A percentile compares a stretch with the other conserved stretches of the same genome.
Conservation (phyloP, 305 asterid species). For the Solanum hybrid region DNA sequence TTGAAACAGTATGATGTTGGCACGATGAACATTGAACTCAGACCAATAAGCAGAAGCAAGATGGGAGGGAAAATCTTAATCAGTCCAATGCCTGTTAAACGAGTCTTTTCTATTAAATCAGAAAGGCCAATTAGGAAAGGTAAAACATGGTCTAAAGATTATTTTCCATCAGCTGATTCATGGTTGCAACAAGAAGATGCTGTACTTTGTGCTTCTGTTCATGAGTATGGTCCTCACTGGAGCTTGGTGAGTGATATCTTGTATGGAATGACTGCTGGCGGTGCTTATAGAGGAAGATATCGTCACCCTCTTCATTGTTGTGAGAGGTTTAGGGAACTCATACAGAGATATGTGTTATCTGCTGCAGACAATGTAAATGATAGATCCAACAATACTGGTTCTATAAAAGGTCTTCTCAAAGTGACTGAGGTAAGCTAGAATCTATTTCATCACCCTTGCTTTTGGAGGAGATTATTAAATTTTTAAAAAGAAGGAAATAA, state of each 20-base stretch:
- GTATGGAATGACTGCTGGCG: conserved; percentile 71
- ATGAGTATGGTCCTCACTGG: conserved; percentile 95
- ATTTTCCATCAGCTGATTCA: conserved; percentile 59
- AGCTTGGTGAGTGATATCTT: conserved; percentile 73
- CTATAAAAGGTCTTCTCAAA: conserved; percentile 78
- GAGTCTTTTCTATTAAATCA: conserved; percentile 58
- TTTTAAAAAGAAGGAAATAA: neutral
- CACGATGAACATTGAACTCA: conserved; percentile 42
- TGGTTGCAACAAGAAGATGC: conserved; percentile 94
- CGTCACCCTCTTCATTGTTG: conserved; percentile 91
- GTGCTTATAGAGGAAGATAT: conserved; percentile 71
- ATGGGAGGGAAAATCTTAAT: conserved; percentile 61
- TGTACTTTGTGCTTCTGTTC: conserved; percentile 68
- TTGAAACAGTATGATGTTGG: conserved; percentile 37
- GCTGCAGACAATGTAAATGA: conserved; percentile 52
- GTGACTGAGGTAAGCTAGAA: conserved; percentile 70
- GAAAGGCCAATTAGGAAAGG: conserved; percentile 81
- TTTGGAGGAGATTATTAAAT: neutral
- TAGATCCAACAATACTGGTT: conserved; percentile 44
- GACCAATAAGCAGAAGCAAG: conserved; percentile 52
- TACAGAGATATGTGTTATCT: conserved; percentile 73
- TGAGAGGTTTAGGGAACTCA: conserved; percentile 89
- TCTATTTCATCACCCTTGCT: neutral
- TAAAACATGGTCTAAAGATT: conserved; percentile 53
- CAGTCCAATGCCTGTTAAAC: conserved; percentile 56